Conservation (phyloP, 345 rosid species). For the Arabidopsis suecica region DNA sequence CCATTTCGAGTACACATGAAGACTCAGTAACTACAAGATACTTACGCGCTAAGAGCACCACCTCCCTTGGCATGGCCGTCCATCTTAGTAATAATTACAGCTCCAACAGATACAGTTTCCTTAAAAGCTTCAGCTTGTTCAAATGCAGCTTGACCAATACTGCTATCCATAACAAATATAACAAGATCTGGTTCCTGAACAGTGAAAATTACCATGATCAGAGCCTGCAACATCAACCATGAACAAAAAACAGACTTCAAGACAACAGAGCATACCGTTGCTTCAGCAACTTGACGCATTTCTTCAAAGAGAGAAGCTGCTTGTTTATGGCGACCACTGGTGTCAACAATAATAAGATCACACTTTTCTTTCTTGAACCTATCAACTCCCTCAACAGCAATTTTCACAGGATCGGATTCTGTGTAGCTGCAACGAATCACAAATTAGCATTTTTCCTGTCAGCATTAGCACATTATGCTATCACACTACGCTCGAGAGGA, state of each 20-base stretch:
- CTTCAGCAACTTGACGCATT: slow-evolving; percentile 96
- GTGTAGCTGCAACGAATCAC: slow-evolving; percentile 60
- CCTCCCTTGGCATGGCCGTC: slow-evolving; percentile 99
- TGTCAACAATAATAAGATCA: slow-evolving; percentile 91
- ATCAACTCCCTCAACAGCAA: slow-evolving; percentile 87
- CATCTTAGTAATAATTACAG: slow-evolving; percentile 91
- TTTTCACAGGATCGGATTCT: slow-evolving; percentile 92
- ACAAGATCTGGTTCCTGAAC: slow-evolving; percentile 90
- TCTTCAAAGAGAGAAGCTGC: slow-evolving; percentile 97
- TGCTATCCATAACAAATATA: slow-evolving; percentile 93
- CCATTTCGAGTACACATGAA: background rate
- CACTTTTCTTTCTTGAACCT: slow-evolving; percentile 85
- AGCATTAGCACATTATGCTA: slow-evolving; percentile 10
- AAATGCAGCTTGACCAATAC: slow-evolving; percentile 94
- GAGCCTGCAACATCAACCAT: slow-evolving; percentile 11
- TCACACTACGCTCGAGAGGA: background rate
- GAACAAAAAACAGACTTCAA: background rate
- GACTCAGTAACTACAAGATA: slow-evolving; percentile 19
- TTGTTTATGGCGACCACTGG: slow-evolving; percentile 96
- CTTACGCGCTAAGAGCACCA: slow-evolving; percentile 97
- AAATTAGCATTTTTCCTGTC: background rate
- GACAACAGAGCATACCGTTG: slow-evolving; percentile 57
- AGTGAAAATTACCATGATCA: slow-evolving; percentile 18
- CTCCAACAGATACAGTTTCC: slow-evolving; percentile 87
- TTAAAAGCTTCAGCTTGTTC: slow-evolving; percentile 95